Conservation (phyloP, 495 filamentous ascomycete genomes). For the Aspergillus haitiensis region DNA sequence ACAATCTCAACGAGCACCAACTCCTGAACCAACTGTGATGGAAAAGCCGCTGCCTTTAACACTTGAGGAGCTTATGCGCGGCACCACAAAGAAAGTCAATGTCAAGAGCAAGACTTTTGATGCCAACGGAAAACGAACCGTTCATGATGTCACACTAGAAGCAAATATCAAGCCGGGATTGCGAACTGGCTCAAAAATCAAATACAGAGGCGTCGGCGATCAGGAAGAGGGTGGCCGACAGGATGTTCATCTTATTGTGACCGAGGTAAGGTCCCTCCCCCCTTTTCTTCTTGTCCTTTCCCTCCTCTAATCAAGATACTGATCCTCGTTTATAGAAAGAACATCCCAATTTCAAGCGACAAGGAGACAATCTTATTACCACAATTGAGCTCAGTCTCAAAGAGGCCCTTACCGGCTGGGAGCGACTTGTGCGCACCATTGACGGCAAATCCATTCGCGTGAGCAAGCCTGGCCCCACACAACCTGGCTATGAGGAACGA, state of each 20-base stretch:
- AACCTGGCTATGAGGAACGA: conserved; percentile 73
- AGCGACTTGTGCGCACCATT: conserved; percentile 85
- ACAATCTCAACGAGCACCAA: conserved; percentile 50
- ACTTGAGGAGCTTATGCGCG: conserved; percentile 83
- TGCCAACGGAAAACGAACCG: conserved; percentile 72
- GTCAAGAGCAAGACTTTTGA: conserved; percentile 97
- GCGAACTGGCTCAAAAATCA: conserved; percentile 95
- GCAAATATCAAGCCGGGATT: conserved; percentile 93
- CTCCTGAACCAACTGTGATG: conserved; percentile 87
- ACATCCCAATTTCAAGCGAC: conserved; percentile 77
- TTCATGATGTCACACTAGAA: conserved; percentile 85
- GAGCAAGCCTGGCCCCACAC: conserved; percentile 76
- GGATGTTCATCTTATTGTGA: conserved; percentile 90
- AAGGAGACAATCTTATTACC: conserved; percentile 79
- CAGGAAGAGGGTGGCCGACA: conserved; percentile 97
- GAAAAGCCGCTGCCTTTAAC: conserved; percentile 79
- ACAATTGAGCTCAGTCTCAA: conserved; percentile 83
- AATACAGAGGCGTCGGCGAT: conserved; percentile 93
- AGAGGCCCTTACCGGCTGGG: conserved; percentile 96
- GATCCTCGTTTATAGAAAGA: conserved; percentile 62
- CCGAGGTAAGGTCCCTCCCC: conserved; percentile 66
- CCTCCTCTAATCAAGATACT: conserved; percentile 11
- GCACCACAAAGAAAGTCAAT: conserved; percentile 91
- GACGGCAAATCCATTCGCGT: conserved; percentile 81
- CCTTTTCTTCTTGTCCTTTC: not conserved